Evolutionary conservation across 225 moss, liverwort and hornwort genomes (phyloP), one percentile per base, ranked within the genome.

Genomic region (Takakia lepidozioides): DNA sequence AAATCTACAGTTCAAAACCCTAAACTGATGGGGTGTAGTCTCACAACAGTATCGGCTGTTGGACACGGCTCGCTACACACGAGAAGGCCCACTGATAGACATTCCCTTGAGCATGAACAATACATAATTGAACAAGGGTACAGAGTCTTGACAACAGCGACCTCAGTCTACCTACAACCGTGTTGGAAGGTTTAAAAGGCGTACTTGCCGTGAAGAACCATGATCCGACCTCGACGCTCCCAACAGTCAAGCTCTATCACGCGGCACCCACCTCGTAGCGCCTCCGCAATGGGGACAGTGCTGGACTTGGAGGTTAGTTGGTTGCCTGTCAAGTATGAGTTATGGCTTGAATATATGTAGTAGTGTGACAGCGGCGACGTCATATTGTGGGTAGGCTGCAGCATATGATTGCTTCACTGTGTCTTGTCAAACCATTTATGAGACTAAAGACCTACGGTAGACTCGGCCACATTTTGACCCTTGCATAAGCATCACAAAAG

Each of bases 181-280:
- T n/a, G n/a, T n/a, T n/a, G n/a, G n/a, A n/a, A 27, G 14, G n/a
- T 6, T 52, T 19, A 38, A 11, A 46, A 39, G 27, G 43, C 49
- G 26, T 79, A 91, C 98, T 79, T 76, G 62, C 98, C 98, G 51
- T 91, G 98, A 38, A 91, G 76, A 61, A 98, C 98, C 42, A 65
- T 91, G 67, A 98, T 73, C 52, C 69, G 74, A 24, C 84, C 85
- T n/a, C 55, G 45, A 2, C 35, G 40, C 32, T 76, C 81, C 90
- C 89, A 90, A 49, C 85, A 85, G 60, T 98, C 91, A 25, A 98
- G 57, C 57, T 98, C 91, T 40, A 98, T 83, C 23, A 98, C 98
- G 27, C 91, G 87, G 21, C 91, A 91, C 2, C 98, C 98, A 16
- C 53, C 54, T 3, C 3, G 2, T 20, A 98, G 71, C 5, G 98